Percentiles rank a stretch among this genome's conserved stretches.
These are phyloP conservation scores for Arthroderma uncinatum DNA, from an alignment of 2,329 filamentous ascomycete genomes.

Conservation along the genomic window DNA sequence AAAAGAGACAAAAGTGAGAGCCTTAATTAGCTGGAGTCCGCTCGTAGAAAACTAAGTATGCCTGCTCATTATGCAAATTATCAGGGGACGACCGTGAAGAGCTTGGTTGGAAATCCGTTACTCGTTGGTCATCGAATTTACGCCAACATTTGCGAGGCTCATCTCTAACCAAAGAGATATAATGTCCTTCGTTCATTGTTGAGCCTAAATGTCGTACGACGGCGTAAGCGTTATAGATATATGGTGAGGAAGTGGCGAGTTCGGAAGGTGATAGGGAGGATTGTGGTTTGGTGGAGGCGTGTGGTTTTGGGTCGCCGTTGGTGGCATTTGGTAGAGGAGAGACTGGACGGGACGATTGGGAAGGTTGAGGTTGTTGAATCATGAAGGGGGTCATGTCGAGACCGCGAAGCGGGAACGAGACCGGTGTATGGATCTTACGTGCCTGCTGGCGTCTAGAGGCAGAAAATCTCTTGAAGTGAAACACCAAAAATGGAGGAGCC, in stretches of 20 bases:
- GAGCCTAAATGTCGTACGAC: slow-evolving; percentile 66
- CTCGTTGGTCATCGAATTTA: slow-evolving; percentile 48
- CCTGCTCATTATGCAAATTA: slow-evolving; percentile 50
- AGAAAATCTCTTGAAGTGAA: slow-evolving; percentile 63
- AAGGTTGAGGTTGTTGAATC: slow-evolving; percentile 30
- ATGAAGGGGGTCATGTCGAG: slow-evolving; percentile 54
- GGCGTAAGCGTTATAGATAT: slow-evolving; percentile 74
- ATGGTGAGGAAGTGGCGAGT: slow-evolving; percentile 41
- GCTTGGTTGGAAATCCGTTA: slow-evolving; percentile 47
- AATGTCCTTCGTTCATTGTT: slow-evolving; percentile 63
- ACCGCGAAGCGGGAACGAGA: slow-evolving; percentile 65
- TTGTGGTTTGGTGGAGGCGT: slow-evolving; percentile 39
- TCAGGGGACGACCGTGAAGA: slow-evolving; percentile 36
- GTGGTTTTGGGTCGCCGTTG: slow-evolving; percentile 40
- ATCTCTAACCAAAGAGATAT: slow-evolving; percentile 59
- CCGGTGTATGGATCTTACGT: slow-evolving; percentile 58
- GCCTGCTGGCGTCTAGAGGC: slow-evolving; percentile 46
- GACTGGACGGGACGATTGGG: slow-evolving; percentile 20
- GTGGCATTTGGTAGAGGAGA: slow-evolving; percentile 18
- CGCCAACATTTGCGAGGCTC: slow-evolving; percentile 48
- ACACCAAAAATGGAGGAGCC: slow-evolving; percentile 65
- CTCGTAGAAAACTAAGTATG: slow-evolving; percentile 56
- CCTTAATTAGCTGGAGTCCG: slow-evolving; percentile 34
- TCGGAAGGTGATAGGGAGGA: slow-evolving; percentile 13
- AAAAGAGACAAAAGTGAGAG: background rate